phyloP scores from a whole-genome alignment of 768 basidiomycete species.

The Leucocoprinus leucothites region DNA sequence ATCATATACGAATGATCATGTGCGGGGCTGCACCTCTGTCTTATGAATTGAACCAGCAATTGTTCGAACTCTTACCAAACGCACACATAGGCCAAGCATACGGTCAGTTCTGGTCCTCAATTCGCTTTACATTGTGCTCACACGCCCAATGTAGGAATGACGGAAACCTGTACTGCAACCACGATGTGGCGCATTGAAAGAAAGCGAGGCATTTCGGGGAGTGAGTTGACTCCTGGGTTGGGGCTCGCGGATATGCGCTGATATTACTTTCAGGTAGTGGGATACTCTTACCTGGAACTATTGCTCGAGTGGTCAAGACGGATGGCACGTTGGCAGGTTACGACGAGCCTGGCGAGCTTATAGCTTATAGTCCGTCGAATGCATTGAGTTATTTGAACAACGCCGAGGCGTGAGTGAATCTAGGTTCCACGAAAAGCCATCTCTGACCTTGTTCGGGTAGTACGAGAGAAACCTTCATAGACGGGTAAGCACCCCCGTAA shows the following conservation, averaged over 20 bases:
- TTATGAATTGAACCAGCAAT: slow-evolving; percentile 45
- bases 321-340: slow-evolving; percentile 56
- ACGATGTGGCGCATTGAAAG: slow-evolving; percentile 44
- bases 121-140: background rate
- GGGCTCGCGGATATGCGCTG: background rate
- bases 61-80: slow-evolving; percentile 47
- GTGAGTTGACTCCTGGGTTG: slow-evolving; percentile 22
- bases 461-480: slow-evolving; percentile 64
- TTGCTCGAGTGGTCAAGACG: slow-evolving; percentile 49
- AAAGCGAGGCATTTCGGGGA: slow-evolving; percentile 51
- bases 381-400: slow-evolving; percentile 60
- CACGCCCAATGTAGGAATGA: slow-evolving; percentile 48
- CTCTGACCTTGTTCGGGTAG: slow-evolving; percentile 27
- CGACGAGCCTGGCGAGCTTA: slow-evolving; percentile 60
- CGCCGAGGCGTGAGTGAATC: slow-evolving; percentile 50
- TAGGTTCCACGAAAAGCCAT: background rate
- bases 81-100: slow-evolving; percentile 59
- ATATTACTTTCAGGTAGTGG: slow-evolving; percentile 39
- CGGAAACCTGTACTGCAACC: slow-evolving; percentile 56
- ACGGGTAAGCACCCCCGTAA: slow-evolving; percentile 43
- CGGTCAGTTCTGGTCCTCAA: slow-evolving; percentile 28
- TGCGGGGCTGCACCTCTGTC: slow-evolving; percentile 59
- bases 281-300: slow-evolving; percentile 50
- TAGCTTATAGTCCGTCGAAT: slow-evolving; percentile 50
- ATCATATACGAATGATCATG: slow-evolving; percentile 44